phyloP scores from a whole-genome alignment of 257 asterid species.

The Handroanthus guayacan region DNA sequence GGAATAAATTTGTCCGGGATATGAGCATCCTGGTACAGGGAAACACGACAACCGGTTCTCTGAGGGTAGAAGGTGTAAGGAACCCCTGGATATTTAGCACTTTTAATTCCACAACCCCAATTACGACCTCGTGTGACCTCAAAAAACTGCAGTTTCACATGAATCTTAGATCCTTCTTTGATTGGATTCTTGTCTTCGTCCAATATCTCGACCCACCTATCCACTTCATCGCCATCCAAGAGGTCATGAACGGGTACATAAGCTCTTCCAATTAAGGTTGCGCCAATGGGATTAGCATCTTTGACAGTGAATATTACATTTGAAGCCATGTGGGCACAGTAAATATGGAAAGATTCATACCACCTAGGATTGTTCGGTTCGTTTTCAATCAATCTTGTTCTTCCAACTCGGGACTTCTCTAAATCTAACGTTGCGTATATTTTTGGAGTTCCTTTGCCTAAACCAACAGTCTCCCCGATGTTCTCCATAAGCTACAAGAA shows the following conservation, averaged over 20 bases:
- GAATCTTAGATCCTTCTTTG: constrained; percentile 66
- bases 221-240: constrained; percentile 75
- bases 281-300: constrained; percentile 72
- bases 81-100: constrained; percentile 74
- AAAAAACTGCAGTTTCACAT: constrained; percentile 65
- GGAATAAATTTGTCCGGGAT: constrained; percentile 77
- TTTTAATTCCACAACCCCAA: constrained; percentile 74
- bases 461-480: constrained; percentile 70
- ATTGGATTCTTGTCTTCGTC: constrained; percentile 65
- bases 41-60: constrained; percentile 75
- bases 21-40: constrained; percentile 82
- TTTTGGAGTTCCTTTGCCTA: constrained; percentile 66
- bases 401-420: constrained; percentile 78
- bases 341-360: constrained; percentile 76
- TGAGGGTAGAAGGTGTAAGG: constrained; percentile 84
- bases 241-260: constrained; percentile 67
- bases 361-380: constrained; percentile 69
- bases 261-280: constrained; percentile 83
- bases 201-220: constrained; percentile 72
- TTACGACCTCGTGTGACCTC: constrained; percentile 68
- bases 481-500: constrained; percentile 59
- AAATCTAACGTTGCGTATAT: constrained; percentile 79
- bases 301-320: constrained; percentile 73
- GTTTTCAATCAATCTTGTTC: constrained; percentile 67
- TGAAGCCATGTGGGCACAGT: constrained; percentile 77